Conservation (phyloP, 2,329 filamentous ascomycete genomes). For the Aspergillus awamori region DNA sequence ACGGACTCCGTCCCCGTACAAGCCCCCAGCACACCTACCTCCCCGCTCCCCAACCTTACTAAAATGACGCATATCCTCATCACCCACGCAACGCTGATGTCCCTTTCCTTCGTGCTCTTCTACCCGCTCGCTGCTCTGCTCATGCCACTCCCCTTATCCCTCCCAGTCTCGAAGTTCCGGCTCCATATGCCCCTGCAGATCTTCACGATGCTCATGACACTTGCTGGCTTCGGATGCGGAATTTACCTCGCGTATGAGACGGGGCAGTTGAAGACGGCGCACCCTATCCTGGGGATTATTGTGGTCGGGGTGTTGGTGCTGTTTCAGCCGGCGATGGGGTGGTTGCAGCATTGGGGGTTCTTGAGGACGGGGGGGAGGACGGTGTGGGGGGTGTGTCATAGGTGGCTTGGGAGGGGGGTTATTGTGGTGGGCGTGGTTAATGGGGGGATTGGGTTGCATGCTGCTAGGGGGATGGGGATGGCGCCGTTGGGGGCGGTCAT, state of each 20-base stretch:
- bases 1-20: background rate
- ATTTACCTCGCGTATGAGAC: slow-evolving; percentile 51
- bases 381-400: slow-evolving; percentile 53
- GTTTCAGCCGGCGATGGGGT: slow-evolving; percentile 58
- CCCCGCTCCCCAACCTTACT: background rate
- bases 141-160: slow-evolving; percentile 14
- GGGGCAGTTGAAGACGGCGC: slow-evolving; percentile 43
- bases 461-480: slow-evolving; percentile 38
- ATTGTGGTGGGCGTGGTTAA: slow-evolving; percentile 60
- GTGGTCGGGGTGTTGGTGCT: slow-evolving; percentile 56
- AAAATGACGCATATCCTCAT: slow-evolving; percentile 6
- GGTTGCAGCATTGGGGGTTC: slow-evolving; percentile 56
- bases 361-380: slow-evolving; percentile 51
- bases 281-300: slow-evolving; percentile 59
- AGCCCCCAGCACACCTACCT: background rate
- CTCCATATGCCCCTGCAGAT: slow-evolving; percentile 41
- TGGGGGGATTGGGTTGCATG: slow-evolving; percentile 57
- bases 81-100: slow-evolving; percentile 32
- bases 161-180: slow-evolving; percentile 8
- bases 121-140: slow-evolving; percentile 29
- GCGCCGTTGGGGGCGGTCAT: slow-evolving; percentile 14
- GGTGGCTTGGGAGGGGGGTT: slow-evolving; percentile 58
- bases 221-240: slow-evolving; percentile 56
- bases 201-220: slow-evolving; percentile 51
- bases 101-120: slow-evolving; percentile 27